Base-by-base conservation (phyloP, 495 filamentous ascomycete genomes). In the Penicillium cataractarum region DNA sequence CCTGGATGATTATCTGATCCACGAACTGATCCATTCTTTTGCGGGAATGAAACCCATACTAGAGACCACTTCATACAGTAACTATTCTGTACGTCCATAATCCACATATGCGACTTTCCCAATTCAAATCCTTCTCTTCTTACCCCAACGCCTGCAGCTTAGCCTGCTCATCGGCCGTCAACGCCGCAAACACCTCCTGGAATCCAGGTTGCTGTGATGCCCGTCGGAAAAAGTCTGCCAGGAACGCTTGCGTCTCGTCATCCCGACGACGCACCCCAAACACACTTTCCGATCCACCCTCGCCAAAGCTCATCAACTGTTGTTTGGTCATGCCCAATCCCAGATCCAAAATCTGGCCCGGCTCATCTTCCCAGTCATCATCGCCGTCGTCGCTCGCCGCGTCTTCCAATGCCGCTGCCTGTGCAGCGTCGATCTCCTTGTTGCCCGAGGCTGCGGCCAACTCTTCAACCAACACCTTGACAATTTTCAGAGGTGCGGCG, bases 381-480 rank as follows among this genome's bases (percentile, higher is more conserved):
- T 90, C 85, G 5, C 84, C 86, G 24, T 76, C 81, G 26, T 86
- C 86, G 55, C 85, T 87, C 46, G 83, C 83, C 46, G 78, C 82
- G 39, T 85, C 83, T 26, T 84, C 78, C 19, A 85, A 75, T 21
- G 84, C 82, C 0, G 80, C 83, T 0, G 83, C 82, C 1, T 79
- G 78, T 0, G 83, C 80, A 1, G 83, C 85, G 31, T 84, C 81
- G 13, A 88, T 84, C 15, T 82, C 79, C 53, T 74, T 76, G 64
- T 66, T 81, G 17, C 89, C 88, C 4, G 89, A 88, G 80, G 81
- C 74, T 0, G 78, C 78, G 3, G 74, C 80, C 27, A 99, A 84
- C 74, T 99, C 95, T 71, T 96, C 90, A 53, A 97, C 87, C 0
- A 99, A 84, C 8, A 99, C 90, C 79, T 99, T 99, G 76, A 97